Base-by-base conservation (phyloP, 2,329 filamentous ascomycete genomes). In the Tolypocladium endophyticum region DNA sequence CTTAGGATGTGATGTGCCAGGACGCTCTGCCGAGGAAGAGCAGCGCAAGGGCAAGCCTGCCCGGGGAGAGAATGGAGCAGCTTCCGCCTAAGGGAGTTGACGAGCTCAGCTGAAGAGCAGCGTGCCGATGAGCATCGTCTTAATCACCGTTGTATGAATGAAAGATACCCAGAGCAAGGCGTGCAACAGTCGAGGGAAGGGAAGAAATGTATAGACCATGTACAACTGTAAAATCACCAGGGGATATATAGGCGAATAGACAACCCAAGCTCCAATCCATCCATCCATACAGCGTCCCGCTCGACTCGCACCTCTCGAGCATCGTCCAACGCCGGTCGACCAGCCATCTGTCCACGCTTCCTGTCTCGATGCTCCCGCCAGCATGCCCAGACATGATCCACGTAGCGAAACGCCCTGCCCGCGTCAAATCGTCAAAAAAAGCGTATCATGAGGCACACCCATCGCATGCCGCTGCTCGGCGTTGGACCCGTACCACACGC, bases 201-300 rank as follows among this genome's bases (percentile, higher is more conserved):
- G 50, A 30, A 0, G 18, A 43, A 43, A n/a, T 9, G 18, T 36
- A 54, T 54, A 23, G 50, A 53, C 5, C 50, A 53, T 53, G 50
- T 53, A 53, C 50, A 35, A 53, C 30, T 36, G 30, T 54, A 54
- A 36, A 35, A 54, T 8, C 45, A 33, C 20, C 14, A 54, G 50
- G 50, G 50, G 50, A 36, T 54, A 54, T 54, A 36, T 54, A 54
- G 23, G 54, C 54, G 38, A 56, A 56, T 56, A 56, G 54, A 56
- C 20, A 41, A 25, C 54, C 16, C 54, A n/a, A 30, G 54, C 54
- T 56, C 36, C 35, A 36, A 14, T 54, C 30, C 30, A 36, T n/a
- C 20, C 50, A n/a, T 36, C 28, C 25, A 8, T n/a, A 18, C 16
- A 20, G 7, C n/a, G 16, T n/a, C 18, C 39, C 20, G 41, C 9